Percentiles rank a stretch among this genome's conserved stretches.
Conservation (phyloP, 192 early-diverging fungal species). For the Rhizophagus sp. region DNA sequence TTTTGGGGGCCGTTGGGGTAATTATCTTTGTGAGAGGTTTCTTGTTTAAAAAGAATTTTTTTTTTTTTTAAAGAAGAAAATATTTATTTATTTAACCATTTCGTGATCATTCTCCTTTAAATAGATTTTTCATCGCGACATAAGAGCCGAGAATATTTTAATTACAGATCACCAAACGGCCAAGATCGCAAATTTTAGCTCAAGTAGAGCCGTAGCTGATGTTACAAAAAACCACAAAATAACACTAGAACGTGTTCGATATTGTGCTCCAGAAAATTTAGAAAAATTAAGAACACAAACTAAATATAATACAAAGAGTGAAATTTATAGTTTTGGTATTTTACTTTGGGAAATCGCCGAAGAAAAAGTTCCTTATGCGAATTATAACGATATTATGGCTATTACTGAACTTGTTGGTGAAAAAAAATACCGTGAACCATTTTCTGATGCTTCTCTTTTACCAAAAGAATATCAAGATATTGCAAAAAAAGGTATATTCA, state of each 20-base stretch:
- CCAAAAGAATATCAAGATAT: too few species aligned
- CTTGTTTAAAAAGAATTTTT: too few species aligned
- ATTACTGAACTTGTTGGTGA: too few species aligned
- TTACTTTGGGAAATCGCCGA: constrained; percentile 15
- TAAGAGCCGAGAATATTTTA: constrained; percentile 27
- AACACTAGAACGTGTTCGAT: neutral
- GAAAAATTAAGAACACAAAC: too few species aligned
- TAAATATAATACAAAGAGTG: constrained; percentile 21
- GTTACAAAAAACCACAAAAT: neutral
- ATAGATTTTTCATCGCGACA: constrained; percentile 30
- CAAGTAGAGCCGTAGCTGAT: constrained; percentile 6
- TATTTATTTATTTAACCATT: too few species aligned
- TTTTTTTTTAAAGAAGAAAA: too few species aligned
- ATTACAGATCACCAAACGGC: neutral
- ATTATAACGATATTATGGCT: neutral
- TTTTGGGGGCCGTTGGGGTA: constrained; percentile 35
- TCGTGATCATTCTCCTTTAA: too few species aligned
- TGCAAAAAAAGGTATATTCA: too few species aligned
- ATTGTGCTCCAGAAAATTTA: constrained; percentile 25
- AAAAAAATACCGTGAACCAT: too few species aligned
- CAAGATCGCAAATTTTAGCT: constrained; percentile 42
- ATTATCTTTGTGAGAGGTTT: too few species aligned
- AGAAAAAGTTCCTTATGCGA: constrained; percentile 5
- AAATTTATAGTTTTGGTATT: constrained; percentile 22
- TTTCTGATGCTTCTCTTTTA: too few species aligned